Conservation (phyloP, 2,329 filamentous ascomycete species). For the Zymoseptoria passerinii region DNA sequence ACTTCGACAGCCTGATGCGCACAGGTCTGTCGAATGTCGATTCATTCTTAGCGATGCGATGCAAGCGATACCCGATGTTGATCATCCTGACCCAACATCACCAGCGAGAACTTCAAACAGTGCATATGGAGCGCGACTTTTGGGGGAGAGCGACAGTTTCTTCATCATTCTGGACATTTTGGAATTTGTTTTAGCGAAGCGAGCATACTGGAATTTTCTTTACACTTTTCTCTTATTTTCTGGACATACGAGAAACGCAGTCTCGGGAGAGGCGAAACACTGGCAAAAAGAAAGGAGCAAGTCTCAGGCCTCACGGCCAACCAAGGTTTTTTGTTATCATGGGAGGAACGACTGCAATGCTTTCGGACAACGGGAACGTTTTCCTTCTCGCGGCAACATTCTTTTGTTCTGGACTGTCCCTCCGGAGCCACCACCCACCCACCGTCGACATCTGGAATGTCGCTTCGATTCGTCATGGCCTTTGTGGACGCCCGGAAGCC, state of each 20-base stretch:
- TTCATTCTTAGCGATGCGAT: slow-evolving; percentile 33
- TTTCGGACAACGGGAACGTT: background rate
- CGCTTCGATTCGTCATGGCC: slow-evolving; percentile 10
- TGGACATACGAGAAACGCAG: slow-evolving; percentile 5
- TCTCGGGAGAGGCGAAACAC: background rate
- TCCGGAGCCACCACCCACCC: background rate
- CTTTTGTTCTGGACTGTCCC: background rate
- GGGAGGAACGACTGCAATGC: slow-evolving; percentile 6
- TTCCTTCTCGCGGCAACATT: background rate
- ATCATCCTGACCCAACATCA: slow-evolving; percentile 28
- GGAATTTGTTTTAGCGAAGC: slow-evolving; percentile 9
- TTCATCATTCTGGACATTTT: slow-evolving; percentile 8
- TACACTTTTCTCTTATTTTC: slow-evolving; percentile 2
- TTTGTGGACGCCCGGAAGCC: slow-evolving; percentile 17
- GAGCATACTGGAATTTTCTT: slow-evolving; percentile 13
- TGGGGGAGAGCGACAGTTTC: slow-evolving; percentile 26
- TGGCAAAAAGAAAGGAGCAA: slow-evolving; percentile 5
- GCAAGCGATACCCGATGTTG: slow-evolving; percentile 34
- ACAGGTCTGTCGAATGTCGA: slow-evolving; percentile 30
- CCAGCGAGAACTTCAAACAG: slow-evolving; percentile 27
- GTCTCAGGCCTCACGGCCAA: slow-evolving; percentile 12
- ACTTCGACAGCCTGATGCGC: slow-evolving; percentile 30
- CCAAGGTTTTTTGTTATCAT: background rate
- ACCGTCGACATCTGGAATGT: slow-evolving; percentile 11
- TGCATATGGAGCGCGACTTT: slow-evolving; percentile 49